Base-by-base conservation (phyloP, 2,329 filamentous ascomycete genomes). In the Acephala macrosclerotiorum region DNA sequence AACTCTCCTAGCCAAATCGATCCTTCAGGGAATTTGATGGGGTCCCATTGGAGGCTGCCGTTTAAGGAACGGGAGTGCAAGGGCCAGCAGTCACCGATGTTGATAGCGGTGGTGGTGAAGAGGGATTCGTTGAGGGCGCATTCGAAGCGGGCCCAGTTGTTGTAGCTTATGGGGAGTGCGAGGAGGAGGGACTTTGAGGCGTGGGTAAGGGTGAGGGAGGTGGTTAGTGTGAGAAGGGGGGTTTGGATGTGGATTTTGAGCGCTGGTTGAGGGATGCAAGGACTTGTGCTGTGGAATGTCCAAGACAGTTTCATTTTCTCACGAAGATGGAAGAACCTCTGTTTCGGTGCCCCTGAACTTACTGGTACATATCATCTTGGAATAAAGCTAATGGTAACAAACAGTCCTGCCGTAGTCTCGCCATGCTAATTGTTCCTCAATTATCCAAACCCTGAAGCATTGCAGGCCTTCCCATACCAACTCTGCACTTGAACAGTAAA, bases 71-170 rank as follows among this genome's bases (percentile, higher is more conserved):
- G 71, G 64, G 85, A 71, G 66, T 83, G 80, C 58, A 80, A 70
- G 16, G 80, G 82, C 85, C 84, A 91, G 77, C 87, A 89, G 73
- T 91, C 88, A 72, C 90, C 87, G 62, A 87, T 82, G 64, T 87
- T 87, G 67, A 89, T 81, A 58, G 82, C 82, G 0, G 82, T 84
- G 8, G 80, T 75, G 6, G 78, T 77, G 65, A 85, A 84, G 3
- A 85, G 73, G 3, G 79, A 79, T 67, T 84, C 80, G 66, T 83
- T 84, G 26, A 84, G 78, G 60, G 79, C 78, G 69, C 81, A 83
- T 75, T 77, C 76, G 72, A 82, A 82, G 36, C 81, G 80, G 0
- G 82, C 77, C 83, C 83, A 85, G 68, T 83, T 81, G 71, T 84
- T 84, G 77, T 83, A 85, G 25, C 71, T 69, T 67, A 45, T 14